Conservation (phyloP, 208 protist species). For the Jaenimonas drosophilae region DNA sequence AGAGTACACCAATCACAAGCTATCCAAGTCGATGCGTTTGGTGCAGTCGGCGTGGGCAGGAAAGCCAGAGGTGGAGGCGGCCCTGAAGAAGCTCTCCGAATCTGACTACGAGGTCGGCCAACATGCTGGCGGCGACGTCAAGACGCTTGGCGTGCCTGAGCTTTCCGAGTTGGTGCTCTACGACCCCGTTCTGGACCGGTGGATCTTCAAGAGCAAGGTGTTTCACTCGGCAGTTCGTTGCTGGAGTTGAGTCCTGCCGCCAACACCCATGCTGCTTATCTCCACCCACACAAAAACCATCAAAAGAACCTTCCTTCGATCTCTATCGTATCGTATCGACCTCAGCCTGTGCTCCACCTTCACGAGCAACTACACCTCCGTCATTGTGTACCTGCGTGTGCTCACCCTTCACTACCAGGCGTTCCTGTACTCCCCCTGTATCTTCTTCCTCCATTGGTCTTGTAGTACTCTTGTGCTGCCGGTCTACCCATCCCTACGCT, state of each 20-base stretch:
- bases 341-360: no score
- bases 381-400: no score
- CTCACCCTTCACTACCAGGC: no score
- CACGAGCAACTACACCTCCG: no score
- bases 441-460: no score
- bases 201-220: slow-evolving; percentile 29
- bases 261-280: background rate
- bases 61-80: slow-evolving; percentile 9
- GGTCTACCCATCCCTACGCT: no score
- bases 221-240: slow-evolving; percentile 34
- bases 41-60: slow-evolving; percentile 26
- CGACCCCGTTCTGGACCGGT: slow-evolving; percentile 26
- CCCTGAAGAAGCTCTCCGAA: slow-evolving; percentile 42
- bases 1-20: slow-evolving; percentile 54
- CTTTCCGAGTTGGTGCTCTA: slow-evolving; percentile 28
- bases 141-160: slow-evolving; percentile 20
- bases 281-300: no score
- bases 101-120: slow-evolving; percentile 41
- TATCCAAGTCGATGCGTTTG: slow-evolving; percentile 72
- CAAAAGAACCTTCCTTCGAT: no score
- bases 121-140: slow-evolving; percentile 30
- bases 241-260: slow-evolving; percentile 11
- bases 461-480: no score
- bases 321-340: no score
- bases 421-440: no score